Percentiles rank a stretch among this genome's conserved stretches.
Conservation (phyloP, 495 filamentous ascomycete species). For the Thermochaetoides thermophila region DNA sequence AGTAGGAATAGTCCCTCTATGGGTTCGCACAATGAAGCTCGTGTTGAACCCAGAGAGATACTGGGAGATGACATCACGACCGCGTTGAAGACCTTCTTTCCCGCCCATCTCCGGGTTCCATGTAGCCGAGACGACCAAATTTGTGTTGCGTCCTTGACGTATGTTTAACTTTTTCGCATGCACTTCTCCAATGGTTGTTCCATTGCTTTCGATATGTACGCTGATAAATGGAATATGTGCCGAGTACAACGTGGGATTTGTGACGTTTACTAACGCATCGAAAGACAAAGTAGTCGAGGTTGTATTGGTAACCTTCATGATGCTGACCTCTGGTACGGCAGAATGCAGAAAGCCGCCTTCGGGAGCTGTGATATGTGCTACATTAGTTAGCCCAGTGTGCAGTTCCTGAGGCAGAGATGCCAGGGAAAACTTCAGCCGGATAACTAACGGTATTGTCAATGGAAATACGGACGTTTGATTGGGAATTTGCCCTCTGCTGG, state of each 20-base stretch:
- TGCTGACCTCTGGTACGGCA: constrained; percentile 45
- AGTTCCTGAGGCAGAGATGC: constrained; percentile 2
- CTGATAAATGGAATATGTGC: constrained; percentile 65
- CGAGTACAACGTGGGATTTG: constrained; percentile 78
- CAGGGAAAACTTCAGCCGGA: constrained; percentile 11
- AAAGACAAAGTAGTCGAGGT: constrained; percentile 52
- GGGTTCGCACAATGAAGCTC: constrained; percentile 53
- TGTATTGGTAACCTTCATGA: constrained; percentile 52
- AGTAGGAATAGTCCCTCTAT: constrained; percentile 55
- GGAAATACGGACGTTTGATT: constrained; percentile 62
- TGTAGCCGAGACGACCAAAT: constrained; percentile 48
- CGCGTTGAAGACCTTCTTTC: constrained; percentile 40
- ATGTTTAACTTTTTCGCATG: constrained; percentile 45
- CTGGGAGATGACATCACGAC: constrained; percentile 59
- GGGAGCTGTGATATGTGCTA: constrained; percentile 18
- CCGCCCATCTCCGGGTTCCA: constrained; percentile 65
- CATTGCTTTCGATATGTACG: constrained; percentile 59
- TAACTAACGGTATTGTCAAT: constrained; percentile 36
- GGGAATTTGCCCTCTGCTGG: constrained; percentile 73
- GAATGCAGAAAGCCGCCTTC: constrained; percentile 25
- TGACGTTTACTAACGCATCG: constrained; percentile 57
- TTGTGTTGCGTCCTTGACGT: constrained; percentile 52
- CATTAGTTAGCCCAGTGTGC: constrained; percentile 5
- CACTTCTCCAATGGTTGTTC: constrained; percentile 58
- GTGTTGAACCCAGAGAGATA: constrained; percentile 84